Conservation (phyloP, 441 rosid genomes). For the Capsella rubella region DNA sequence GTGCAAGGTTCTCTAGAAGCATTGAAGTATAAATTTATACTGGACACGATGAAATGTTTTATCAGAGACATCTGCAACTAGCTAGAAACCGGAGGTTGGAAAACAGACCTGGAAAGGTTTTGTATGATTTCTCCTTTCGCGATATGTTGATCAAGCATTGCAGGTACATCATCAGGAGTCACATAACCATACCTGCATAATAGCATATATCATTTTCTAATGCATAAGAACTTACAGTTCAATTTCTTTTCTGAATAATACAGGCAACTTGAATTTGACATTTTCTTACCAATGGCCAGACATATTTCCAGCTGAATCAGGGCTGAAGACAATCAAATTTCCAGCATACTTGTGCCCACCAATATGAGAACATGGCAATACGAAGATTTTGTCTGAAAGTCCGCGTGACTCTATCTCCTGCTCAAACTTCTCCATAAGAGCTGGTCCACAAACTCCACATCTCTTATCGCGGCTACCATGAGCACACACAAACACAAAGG, state of each 20-base stretch:
- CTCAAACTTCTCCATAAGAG: conserved; percentile 67
- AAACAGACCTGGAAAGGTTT: conserved; percentile 81
- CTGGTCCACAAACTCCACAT: conserved; percentile 97
- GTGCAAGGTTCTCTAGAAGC: neutral
- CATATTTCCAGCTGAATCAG: conserved; percentile 66
- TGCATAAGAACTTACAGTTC: conserved; percentile 21
- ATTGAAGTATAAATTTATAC: neutral
- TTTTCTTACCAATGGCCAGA: conserved; percentile 81
- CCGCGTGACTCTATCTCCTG: conserved; percentile 70
- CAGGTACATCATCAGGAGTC: conserved; percentile 90
- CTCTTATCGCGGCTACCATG: conserved; percentile 92
- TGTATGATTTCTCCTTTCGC: conserved; percentile 73
- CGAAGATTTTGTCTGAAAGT: conserved; percentile 61
- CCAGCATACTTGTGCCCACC: conserved; percentile 99
- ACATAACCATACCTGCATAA: conserved; percentile 92
- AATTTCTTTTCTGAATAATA: conserved; percentile 2
- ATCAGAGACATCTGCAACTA: conserved; percentile 7
- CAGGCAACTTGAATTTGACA: neutral
- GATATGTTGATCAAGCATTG: conserved; percentile 85
- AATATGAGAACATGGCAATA: conserved; percentile 83
- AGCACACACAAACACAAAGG: conserved; percentile 85
- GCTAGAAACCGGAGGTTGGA: conserved; percentile 3
- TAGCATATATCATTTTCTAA: neutral
- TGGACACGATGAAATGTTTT: neutral
- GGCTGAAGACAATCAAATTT: conserved; percentile 74